Evolutionary conservation across 805 yeast genomes (phyloP), one percentile per base, ranked within the genome.

Genomic region (Candida arabinofermentans): DNA sequence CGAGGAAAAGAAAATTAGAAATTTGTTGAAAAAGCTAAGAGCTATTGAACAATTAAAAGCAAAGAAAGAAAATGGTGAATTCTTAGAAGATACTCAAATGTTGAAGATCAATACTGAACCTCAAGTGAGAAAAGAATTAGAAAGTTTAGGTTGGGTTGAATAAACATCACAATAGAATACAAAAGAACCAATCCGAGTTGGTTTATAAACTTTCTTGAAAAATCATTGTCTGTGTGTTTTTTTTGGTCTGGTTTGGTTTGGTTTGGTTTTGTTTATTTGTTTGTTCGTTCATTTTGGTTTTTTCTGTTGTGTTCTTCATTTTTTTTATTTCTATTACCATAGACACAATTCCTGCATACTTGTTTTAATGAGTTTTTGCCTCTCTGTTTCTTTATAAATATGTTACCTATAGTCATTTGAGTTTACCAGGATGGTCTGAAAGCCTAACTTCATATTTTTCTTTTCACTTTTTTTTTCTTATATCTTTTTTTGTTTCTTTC

Each of bases 1-100:
- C 31, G 97, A 91, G 65, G 98, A 91, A 55, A 93, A 90, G 74
- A 89, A 90, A 66, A 82, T 88, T 49, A 78, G 99, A 62, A 81
- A 93, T 24, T 73, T 93, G 61, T 74, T 90, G 65, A 93, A 93
- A 70, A 93, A 93, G 67, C 75, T 91, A 49, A 77, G 98, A 58
- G 97, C 99, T n/a, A 93, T 93, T 54, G 96, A 90, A 64, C 81
- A 80, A 40, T 75, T 93, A 57, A 90, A 90, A 65, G 77, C 77
- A 71, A 86, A 91, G 62, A 89, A 86, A 66, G 85, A 83, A 8
- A 71, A 69, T 42, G 95, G 91, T 37, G 96, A 89, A 49, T 72
- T 80, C 47, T 75, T 93, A 53, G 99, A 93, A 67, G 95, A 83
- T 55, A 93, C 98, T 24, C 99, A 93, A 70, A 69, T 87, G 32